phyloP scores from a whole-genome alignment of 306 rosid genomes.

The Argentina anserina region DNA sequence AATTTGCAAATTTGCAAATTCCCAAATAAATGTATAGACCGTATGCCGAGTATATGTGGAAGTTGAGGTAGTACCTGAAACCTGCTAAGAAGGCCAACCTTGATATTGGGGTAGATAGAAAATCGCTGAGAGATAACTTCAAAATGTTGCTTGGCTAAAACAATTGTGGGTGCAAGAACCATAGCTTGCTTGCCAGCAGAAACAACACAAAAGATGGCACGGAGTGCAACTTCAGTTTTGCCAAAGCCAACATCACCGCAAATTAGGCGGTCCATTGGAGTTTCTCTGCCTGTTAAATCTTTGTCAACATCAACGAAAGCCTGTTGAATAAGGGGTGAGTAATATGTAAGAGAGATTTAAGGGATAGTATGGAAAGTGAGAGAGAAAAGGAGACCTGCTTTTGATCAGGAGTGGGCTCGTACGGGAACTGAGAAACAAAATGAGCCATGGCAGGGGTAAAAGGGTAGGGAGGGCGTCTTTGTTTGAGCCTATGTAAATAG shows the following conservation, averaged over 20 bases:
- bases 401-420: constrained; percentile 85
- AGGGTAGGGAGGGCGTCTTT: constrained; percentile 76
- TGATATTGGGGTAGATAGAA: constrained; percentile 58
- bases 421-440: constrained; percentile 65
- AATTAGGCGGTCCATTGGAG: constrained; percentile 94
- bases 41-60: not conserved
- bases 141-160: constrained; percentile 92
- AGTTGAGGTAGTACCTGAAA: constrained; percentile 66
- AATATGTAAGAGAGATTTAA: not conserved
- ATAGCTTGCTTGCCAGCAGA: constrained; percentile 88
- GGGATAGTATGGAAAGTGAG: not conserved
- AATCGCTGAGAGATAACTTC: constrained; percentile 79
- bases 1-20: not conserved
- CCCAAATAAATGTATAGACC: not conserved
- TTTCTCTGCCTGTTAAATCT: constrained; percentile 78
- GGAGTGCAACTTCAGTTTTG: constrained; percentile 96
- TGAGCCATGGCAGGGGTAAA: constrained; percentile 41
- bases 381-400: constrained; percentile 42
- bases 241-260: constrained; percentile 99
- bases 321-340: constrained; percentile 28
- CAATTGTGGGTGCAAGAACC: constrained; percentile 95
- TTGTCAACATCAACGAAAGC: constrained; percentile 85
- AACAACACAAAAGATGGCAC: constrained; percentile 78
- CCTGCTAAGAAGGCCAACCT: constrained; percentile 82
- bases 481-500: constrained; percentile 84